phyloP scores from a whole-genome alignment of 805 yeast species.

The Wickerhamomyces silvicola region DNA sequence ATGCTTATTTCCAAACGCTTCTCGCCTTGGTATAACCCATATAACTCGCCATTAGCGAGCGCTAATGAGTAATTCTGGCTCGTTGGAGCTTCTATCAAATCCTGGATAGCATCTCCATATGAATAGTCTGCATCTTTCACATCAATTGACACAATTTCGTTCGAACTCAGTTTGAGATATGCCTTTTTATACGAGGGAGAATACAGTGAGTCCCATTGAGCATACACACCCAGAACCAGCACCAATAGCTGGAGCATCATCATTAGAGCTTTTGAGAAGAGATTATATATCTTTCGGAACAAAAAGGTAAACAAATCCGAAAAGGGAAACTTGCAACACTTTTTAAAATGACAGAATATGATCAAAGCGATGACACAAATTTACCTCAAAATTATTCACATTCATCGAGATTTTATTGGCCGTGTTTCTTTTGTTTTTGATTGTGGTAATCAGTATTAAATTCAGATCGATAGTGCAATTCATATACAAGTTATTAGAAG shows the following conservation, averaged over 20 bases:
- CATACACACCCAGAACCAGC: neutral
- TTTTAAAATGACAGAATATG: too few species aligned
- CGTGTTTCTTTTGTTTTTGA: too few species aligned
- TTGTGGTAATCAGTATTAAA: too few species aligned
- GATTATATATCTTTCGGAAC: too few species aligned
- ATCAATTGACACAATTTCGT: slow-evolving; percentile 14
- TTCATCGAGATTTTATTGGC: too few species aligned
- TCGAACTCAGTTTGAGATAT: slow-evolving; percentile 14
- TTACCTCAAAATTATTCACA: too few species aligned
- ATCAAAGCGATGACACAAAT: too few species aligned
- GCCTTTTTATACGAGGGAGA: slow-evolving; percentile 13
- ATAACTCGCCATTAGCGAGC: slow-evolving; percentile 16
- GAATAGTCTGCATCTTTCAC: slow-evolving; percentile 1
- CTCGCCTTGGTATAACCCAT: slow-evolving; percentile 13
- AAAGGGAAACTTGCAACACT: too few species aligned
- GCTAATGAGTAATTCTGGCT: slow-evolving; percentile 17
- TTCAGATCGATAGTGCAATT: too few species aligned
- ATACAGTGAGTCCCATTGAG: slow-evolving; percentile 12
- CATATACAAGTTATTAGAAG: too few species aligned
- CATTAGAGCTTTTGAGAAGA: too few species aligned
- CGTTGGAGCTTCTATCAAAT: slow-evolving; percentile 13
- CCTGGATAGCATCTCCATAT: slow-evolving; percentile 2
- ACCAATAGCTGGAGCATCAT: neutral
- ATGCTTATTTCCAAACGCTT: slow-evolving; percentile 6
- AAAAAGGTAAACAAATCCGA: too few species aligned